Evolutionary conservation across 768 basidiomycete species (phyloP), one percentile per base, ranked within the genome.

Genomic region (Pisolithus sp.): DNA sequence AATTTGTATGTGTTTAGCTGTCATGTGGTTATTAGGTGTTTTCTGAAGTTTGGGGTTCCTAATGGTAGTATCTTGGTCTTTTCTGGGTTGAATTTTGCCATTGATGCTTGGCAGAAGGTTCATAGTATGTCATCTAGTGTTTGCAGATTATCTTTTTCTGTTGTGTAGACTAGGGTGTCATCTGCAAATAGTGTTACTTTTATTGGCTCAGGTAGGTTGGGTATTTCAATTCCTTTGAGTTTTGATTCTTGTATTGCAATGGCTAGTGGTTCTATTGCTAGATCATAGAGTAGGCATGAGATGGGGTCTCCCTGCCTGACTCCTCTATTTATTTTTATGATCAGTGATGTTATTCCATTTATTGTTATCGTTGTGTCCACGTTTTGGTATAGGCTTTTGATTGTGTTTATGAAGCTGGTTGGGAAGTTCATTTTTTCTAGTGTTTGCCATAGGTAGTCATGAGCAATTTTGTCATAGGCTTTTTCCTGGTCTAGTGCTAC

Each of bases 401-500:
- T 48, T 0, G 57, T 66, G 2, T 56, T 51, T 0, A 70, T 67
- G 30, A 71, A 68, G n/a, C 47, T 30, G 2, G 47, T 9, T 0
- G 70, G 70, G 23, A 73, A 51, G 10, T 53, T 37, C 5, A 62
- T 54, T 23, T 48, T 54, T 41, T 54, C 34, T 0, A 73, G 61
- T 0, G 60, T 54, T 17, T 51, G 40, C 61, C 62, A 62, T 1
- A 74, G 53, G 61, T 66, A 74, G 2, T 54, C 28, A 20, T 73
- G 71, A 0, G 31, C 21, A 0, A 74, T 67, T 48, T 70, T 71
- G 24, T 74, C 68, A 34, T 72, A 72, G 0, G 68, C 64, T 52
- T 72, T 73, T 54, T 73, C 71, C 52, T 74, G 73, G 56, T 74
- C 39, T 12, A 40, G 17, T 8, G 60, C 49, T 0, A 74, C 23